A percentile compares a stretch with the other conserved stretches of the same genome.
phyloP scores from a whole-genome alignment of 768 basidiomycete species.

The Strobilomyces confusus region DNA sequence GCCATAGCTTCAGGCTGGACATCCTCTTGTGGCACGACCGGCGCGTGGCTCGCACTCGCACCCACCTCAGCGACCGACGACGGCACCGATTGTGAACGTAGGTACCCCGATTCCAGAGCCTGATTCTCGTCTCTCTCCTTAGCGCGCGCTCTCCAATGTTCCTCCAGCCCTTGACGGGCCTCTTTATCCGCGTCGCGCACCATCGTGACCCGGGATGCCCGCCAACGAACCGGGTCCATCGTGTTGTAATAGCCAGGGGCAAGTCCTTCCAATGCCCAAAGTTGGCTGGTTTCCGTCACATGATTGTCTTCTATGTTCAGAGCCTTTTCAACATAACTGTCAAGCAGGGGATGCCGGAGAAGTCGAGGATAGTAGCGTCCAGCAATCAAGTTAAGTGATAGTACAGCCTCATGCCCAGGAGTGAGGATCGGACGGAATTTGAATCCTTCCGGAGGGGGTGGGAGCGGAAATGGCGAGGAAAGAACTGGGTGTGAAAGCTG shows the following conservation, averaged over 20 bases:
- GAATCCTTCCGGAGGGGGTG: conserved; percentile 63
- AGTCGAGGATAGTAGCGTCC: conserved; percentile 81
- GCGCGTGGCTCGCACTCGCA: background rate
- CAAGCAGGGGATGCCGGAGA: conserved; percentile 59
- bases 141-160: conserved; percentile 33
- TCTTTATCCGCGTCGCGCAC: conserved; percentile 56
- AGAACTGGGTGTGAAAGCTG: conserved; percentile 37
- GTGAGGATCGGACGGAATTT: conserved; percentile 65
- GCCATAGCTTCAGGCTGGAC: conserved; percentile 15
- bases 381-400: conserved; percentile 67
- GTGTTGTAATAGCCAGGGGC: conserved; percentile 62
- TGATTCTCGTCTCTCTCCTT: conserved; percentile 27
- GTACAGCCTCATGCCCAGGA: conserved; percentile 56
- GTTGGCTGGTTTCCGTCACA: conserved; percentile 42
- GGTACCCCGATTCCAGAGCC: conserved; percentile 12
- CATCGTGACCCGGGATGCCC: conserved; percentile 50
- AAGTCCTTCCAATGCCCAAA: conserved; percentile 73
- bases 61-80: background rate
- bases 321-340: conserved; percentile 37
- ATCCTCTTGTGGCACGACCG: background rate
- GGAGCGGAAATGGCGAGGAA: conserved; percentile 41
- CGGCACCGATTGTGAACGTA: conserved; percentile 10
- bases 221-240: conserved; percentile 64
- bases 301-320: conserved; percentile 35
- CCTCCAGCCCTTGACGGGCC: conserved; percentile 41